These are phyloP conservation scores for Leccinum truebloodii DNA, from an alignment of 768 basidiomycete genomes.

Conservation along the genomic window DNA sequence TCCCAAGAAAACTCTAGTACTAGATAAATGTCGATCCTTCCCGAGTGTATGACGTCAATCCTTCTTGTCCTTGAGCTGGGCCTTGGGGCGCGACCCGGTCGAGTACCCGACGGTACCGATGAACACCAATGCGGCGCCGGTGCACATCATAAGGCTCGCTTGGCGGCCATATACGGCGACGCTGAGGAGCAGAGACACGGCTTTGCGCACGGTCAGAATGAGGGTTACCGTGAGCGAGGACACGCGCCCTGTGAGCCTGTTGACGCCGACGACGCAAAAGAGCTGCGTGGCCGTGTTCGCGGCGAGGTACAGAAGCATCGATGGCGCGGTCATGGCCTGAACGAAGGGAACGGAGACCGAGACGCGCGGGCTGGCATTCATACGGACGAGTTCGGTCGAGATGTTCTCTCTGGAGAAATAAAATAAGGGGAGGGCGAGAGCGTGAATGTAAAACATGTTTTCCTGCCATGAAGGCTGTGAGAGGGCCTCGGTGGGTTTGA, in stretches of 20 bases:
- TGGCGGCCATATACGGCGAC: conserved; percentile 50
- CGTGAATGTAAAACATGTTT: conserved; percentile 89
- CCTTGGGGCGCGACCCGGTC: conserved; percentile 13
- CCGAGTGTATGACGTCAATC: conserved; percentile 21
- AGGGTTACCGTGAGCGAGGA: conserved; percentile 77
- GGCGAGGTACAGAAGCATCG: conserved; percentile 60
- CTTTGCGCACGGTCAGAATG: conserved; percentile 79
- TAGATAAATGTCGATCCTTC: background rate
- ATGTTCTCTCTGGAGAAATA: conserved; percentile 57
- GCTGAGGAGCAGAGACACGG: conserved; percentile 73
- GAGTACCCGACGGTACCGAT: conserved; percentile 74
- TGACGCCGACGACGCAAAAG: conserved; percentile 83
- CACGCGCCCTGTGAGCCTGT: conserved; percentile 78
- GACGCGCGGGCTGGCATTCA: conserved; percentile 16
- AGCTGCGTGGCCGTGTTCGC: conserved; percentile 84
- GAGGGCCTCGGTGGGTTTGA: conserved; percentile 28
- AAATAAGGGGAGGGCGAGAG: conserved; percentile 80
- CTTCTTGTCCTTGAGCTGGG: conserved; percentile 27
- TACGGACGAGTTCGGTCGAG: conserved; percentile 19
- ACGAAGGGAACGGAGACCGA: conserved; percentile 12
- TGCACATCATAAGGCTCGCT: conserved; percentile 56
- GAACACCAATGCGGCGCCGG: conserved; percentile 67
- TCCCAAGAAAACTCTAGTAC: no score
- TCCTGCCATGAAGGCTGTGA: conserved; percentile 71
- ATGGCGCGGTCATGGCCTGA: conserved; percentile 46